phyloP scores from a whole-genome alignment of 139 green algal species.

The Coelastrella sp. region DNA sequence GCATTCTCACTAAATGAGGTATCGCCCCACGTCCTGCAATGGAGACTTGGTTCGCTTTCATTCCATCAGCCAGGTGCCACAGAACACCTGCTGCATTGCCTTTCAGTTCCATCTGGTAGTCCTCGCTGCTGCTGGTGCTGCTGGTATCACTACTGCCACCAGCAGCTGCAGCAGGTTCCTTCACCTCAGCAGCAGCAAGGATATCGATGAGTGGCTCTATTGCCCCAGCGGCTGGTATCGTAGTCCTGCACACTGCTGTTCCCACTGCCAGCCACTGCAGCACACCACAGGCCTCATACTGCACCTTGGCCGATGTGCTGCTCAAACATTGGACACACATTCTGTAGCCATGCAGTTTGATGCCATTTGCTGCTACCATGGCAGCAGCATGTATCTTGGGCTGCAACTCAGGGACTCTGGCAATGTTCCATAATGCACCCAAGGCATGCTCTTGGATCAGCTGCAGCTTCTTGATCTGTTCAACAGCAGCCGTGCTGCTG shows the following conservation, averaged over 20 bases:
- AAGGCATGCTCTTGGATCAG: not conserved
- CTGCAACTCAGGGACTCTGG: not conserved
- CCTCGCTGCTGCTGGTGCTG: not conserved
- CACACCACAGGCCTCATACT: slow-evolving; percentile 8
- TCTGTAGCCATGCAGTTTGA: not conserved
- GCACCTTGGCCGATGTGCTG: not conserved
- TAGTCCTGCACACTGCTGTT: not conserved
- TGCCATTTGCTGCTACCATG: not conserved
- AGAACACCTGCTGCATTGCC: slow-evolving; percentile 6
- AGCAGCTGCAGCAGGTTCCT: not conserved
- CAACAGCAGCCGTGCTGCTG: not conserved
- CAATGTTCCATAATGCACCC: slow-evolving; percentile 1
- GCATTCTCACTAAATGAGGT: not conserved
- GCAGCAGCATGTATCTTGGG: not conserved
- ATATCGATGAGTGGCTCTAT: not conserved
- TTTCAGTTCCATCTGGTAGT: not conserved
- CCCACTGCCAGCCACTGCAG: not conserved
- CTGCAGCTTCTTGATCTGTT: slow-evolving; percentile 6
- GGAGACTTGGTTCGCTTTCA: not conserved
- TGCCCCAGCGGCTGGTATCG: not conserved
- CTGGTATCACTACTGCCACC: not conserved
- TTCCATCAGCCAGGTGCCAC: not conserved
- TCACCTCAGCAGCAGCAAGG: not conserved
- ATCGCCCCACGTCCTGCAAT: not conserved
- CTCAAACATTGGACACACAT: slow-evolving; percentile 15